Evolutionary conservation across 192 early-diverging fungal genomes (phyloP), one percentile per base, ranked within the genome.

Genomic region (Lunasporangiospora selenospora): DNA sequence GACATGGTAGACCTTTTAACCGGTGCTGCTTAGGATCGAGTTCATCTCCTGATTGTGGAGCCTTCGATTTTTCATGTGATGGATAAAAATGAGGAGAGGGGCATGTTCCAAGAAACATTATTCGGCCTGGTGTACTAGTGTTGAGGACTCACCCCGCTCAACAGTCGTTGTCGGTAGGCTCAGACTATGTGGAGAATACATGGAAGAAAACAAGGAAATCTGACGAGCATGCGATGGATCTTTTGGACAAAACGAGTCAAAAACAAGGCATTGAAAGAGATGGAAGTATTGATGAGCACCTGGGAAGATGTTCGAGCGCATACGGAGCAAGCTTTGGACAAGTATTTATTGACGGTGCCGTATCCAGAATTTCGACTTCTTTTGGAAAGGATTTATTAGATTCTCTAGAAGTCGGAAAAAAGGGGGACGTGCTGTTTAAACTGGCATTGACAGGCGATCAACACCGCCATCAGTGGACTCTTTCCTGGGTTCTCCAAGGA

Each of bases 1-100:
- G 69, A 73, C 13, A 62, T 73, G 60, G 58, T 63, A 55, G 60
- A 53, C 1, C 24, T 73, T 18, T n/a, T n/a, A n/a, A n/a, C n/a
- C n/a, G n/a, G n/a, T n/a, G n/a, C n/a, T n/a, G n/a, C n/a, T n/a
- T n/a, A n/a, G n/a, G n/a, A n/a, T n/a, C n/a, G n/a, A n/a, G n/a
- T n/a, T n/a, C n/a, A n/a, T n/a, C n/a, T n/a, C n/a, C n/a, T n/a
- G n/a, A n/a, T n/a, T n/a, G n/a, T n/a, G n/a, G n/a, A n/a, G n/a
- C n/a, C n/a, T n/a, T n/a, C n/a, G n/a, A n/a, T n/a, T n/a, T n/a
- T n/a, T n/a, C n/a, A n/a, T n/a, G n/a, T n/a, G n/a, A n/a, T n/a
- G n/a, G n/a, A n/a, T n/a, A n/a, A n/a, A n/a, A n/a, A n/a, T n/a
- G n/a, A n/a, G n/a, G n/a, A n/a, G n/a, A n/a, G n/a, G n/a, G n/a